phyloP scores from a whole-genome alignment of 2,329 filamentous ascomycete genomes.

The Aureobasidium sp. region DNA sequence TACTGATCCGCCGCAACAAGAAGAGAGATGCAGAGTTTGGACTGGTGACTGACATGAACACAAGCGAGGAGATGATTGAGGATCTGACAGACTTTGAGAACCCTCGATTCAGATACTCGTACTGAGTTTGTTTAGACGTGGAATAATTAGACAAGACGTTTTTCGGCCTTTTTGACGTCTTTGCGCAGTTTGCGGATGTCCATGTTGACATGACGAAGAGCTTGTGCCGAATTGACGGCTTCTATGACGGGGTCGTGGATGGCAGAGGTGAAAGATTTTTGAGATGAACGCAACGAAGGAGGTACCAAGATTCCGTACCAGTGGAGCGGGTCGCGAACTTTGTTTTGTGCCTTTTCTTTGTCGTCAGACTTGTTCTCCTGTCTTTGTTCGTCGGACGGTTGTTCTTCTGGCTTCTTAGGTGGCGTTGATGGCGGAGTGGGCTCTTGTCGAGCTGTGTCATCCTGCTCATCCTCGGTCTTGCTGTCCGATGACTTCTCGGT shows the following conservation, averaged over 20 bases:
- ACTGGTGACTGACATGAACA: slow-evolving; percentile 1
- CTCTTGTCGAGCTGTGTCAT: background rate
- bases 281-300: slow-evolving; percentile 45
- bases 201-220: slow-evolving; percentile 58
- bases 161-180: slow-evolving; percentile 32
- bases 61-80: slow-evolving; percentile 23
- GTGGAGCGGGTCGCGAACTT: slow-evolving; percentile 43
- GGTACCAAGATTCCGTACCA: slow-evolving; percentile 49
- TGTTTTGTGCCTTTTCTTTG: background rate
- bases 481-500: background rate
- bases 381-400: background rate
- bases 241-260: slow-evolving; percentile 50
- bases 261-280: slow-evolving; percentile 46
- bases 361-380: background rate
- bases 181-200: slow-evolving; percentile 53
- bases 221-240: slow-evolving; percentile 48
- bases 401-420: background rate
- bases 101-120: slow-evolving; percentile 20
- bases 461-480: background rate
- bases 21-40: slow-evolving; percentile 28
- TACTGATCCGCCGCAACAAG: slow-evolving; percentile 33
- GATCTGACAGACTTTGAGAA: slow-evolving; percentile 35
- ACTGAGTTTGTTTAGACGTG: slow-evolving; percentile 16
- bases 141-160: background rate
- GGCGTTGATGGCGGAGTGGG: slow-evolving; percentile 5